phyloP scores from a whole-genome alignment of 768 basidiomycete species.

The Rhodosporidiobolus odoratus region DNA sequence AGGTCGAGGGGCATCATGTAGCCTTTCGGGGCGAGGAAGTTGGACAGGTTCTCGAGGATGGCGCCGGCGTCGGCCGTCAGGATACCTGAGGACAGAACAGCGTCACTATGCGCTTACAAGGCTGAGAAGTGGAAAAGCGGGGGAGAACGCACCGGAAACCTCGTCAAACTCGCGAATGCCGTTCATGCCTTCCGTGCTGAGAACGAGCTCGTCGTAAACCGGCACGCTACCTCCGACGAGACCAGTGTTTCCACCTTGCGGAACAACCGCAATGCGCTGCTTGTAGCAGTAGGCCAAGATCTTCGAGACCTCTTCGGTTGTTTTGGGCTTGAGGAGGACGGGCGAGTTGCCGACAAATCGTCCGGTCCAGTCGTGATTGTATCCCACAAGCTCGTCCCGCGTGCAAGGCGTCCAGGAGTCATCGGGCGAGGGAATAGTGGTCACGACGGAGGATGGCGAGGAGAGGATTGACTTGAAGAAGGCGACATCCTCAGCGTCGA shows the following conservation, averaged over 20 bases:
- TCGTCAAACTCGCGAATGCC: conserved; percentile 52
- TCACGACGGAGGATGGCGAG: conserved; percentile 45
- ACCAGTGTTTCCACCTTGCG: conserved; percentile 97
- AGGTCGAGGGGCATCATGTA: conserved; percentile 76
- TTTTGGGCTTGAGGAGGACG: conserved; percentile 82
- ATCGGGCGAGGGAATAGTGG: conserved; percentile 42
- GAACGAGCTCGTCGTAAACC: conserved; percentile 74
- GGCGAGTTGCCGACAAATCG: conserved; percentile 81
- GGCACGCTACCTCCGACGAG: conserved; percentile 91
- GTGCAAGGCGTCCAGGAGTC: conserved; percentile 37
- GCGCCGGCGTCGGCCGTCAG: conserved; percentile 91
- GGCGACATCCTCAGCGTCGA: conserved; percentile 44
- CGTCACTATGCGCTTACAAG: neutral
- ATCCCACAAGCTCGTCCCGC: conserved; percentile 61
- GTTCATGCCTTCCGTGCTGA: conserved; percentile 68
- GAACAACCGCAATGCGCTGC: conserved; percentile 78
- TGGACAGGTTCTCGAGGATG: conserved; percentile 78
- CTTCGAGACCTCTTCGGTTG: conserved; percentile 77
- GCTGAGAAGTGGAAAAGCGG: neutral
- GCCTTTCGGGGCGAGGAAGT: conserved; percentile 75
- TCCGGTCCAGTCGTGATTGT: conserved; percentile 68
- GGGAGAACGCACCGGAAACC: conserved; percentile 45
- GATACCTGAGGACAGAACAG: conserved; percentile 50
- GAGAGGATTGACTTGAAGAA: conserved; percentile 46
- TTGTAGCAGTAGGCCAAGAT: conserved; percentile 82